Evolutionary conservation across 2,329 filamentous ascomycete species (phyloP).

Genomic region (Colletotrichum sp.): DNA sequence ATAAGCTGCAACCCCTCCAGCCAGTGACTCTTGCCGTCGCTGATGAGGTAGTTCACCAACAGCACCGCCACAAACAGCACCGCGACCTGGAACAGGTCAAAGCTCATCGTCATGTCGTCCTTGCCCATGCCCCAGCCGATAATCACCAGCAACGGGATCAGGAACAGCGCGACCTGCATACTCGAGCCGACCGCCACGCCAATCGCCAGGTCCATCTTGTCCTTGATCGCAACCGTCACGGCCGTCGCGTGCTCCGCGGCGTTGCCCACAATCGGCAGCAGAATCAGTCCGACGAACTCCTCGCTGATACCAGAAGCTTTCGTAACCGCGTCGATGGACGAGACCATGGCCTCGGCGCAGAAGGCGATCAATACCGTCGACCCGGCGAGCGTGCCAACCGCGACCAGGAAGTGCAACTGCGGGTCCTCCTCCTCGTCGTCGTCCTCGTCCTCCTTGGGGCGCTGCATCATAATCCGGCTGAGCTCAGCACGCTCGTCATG

Average conservation of each 20-base stretch:
- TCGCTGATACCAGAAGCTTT: constrained; percentile 64
- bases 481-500: constrained; percentile 44
- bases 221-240: constrained; percentile 80
- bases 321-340: constrained; percentile 73
- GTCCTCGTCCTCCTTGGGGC: constrained; percentile 50
- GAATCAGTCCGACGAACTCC: constrained; percentile 80
- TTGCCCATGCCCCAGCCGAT: constrained; percentile 78
- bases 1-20: constrained; percentile 79
- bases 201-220: constrained; percentile 85
- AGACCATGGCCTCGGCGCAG: constrained; percentile 81
- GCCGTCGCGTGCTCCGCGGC: constrained; percentile 83
- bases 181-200: constrained; percentile 81
- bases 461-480: constrained; percentile 49
- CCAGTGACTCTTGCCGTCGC: constrained; percentile 84
- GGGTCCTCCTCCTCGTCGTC: constrained; percentile 79
- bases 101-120: constrained; percentile 80
- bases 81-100: constrained; percentile 89
- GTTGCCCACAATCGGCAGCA: constrained; percentile 83
- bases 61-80: constrained; percentile 84
- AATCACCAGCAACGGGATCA: constrained; percentile 78
- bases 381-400: constrained; percentile 71
- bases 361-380: constrained; percentile 82
- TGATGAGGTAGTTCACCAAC: constrained; percentile 84
- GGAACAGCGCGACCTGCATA: constrained; percentile 81
- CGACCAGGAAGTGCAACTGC: constrained; percentile 74